Base-by-base conservation (phyloP, 1,284 basidiomycete species). In the Tylopilus sp. region DNA sequence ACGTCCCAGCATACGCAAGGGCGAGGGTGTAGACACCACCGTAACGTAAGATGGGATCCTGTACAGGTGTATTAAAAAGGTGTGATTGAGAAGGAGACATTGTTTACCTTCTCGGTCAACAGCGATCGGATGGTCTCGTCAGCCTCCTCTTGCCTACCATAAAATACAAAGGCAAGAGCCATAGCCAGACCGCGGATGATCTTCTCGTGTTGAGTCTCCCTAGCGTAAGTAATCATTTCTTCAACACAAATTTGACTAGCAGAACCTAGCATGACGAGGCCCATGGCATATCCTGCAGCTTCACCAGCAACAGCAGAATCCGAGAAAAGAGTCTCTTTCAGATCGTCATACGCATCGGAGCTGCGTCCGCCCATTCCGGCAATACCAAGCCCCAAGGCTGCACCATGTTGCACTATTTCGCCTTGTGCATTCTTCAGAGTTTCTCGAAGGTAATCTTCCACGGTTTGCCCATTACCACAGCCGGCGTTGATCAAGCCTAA, bases 141-240 rank as follows among this genome's bases (percentile, higher is more conserved):
- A 9, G 95, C 94, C 62, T 90, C 84, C 67, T 96, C 93, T 69
- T 95, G 92, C 53, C 88, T 84, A 44, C 92, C 93, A 61, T 96
- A 98, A 73, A 84, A 92, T 56, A 96, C 81, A 68, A 98, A 90
- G 2, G 92, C 92, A 47, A 94, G 79, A 37, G 94, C 95, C 61
- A 98, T 81, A 14, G 93, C 92, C 56, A 98, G 79, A 63, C 94
- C 93, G 48, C 95, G 86, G 56, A 98, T 97, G 65, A 98, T 98
- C 76, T 98, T 98, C 77, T 98, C 95, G 69, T 98, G 95, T 65
- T 95, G 92, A 1, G 95, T 98, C 69, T 98, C 95, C 56, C 88
- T 83, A 22, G 95, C 93, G 67, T 98, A 98, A 42, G 87, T 82
- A 51, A 97, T 76, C 94, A 97, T 98, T 74, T 98, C 95, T 24